Evolutionary conservation across 2,329 filamentous ascomycete species (phyloP).

Genomic region (Annulohypoxylon truncatum): DNA sequence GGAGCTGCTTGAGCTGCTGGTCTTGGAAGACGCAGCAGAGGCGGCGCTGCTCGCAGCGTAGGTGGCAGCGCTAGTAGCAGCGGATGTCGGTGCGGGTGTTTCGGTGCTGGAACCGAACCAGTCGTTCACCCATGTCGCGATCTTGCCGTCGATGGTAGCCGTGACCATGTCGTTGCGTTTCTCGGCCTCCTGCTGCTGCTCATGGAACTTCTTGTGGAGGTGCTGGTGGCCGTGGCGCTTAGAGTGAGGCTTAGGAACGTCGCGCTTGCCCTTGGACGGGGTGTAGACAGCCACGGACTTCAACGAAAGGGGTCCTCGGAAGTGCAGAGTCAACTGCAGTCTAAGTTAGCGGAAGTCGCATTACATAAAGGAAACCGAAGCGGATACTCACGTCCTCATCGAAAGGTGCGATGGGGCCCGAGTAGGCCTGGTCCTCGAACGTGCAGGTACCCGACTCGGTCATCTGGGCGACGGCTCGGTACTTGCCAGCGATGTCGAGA

Average conservation of each 20-base stretch:
- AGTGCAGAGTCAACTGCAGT: slow-evolving; percentile 73
- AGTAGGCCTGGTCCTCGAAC: slow-evolving; percentile 63
- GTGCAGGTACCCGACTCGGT: slow-evolving; percentile 65
- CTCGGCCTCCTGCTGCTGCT: slow-evolving; percentile 54
- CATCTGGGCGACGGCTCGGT: slow-evolving; percentile 74
- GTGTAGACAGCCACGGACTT: slow-evolving; percentile 77
- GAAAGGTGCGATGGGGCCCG: slow-evolving; percentile 73
- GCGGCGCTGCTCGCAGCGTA: slow-evolving; percentile 31
- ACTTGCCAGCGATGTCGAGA: slow-evolving; percentile 69
- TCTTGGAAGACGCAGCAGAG: slow-evolving; percentile 19
- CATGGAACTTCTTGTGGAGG: slow-evolving; percentile 58
- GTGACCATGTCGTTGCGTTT: slow-evolving; percentile 64
- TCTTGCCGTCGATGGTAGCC: slow-evolving; percentile 68
- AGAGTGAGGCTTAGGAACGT: slow-evolving; percentile 47
- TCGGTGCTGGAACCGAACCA: slow-evolving; percentile 55
- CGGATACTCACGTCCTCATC: slow-evolving; percentile 72
- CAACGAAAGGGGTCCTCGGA: slow-evolving; percentile 76
- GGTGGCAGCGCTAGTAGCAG: slow-evolving; percentile 20
- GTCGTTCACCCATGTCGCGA: slow-evolving; percentile 69
- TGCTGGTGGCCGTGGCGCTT: slow-evolving; percentile 63
- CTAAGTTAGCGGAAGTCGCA: slow-evolving; percentile 23
- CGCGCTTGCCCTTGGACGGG: slow-evolving; percentile 58
- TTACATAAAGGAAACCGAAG: background rate
- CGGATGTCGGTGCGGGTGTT: slow-evolving; percentile 34
- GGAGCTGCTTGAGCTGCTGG: slow-evolving; percentile 10